A percentile compares a stretch with the other conserved stretches of the same genome.
Evolutionary conservation across 345 rosid species (phyloP).

Genomic region (Psidium guajava): DNA sequence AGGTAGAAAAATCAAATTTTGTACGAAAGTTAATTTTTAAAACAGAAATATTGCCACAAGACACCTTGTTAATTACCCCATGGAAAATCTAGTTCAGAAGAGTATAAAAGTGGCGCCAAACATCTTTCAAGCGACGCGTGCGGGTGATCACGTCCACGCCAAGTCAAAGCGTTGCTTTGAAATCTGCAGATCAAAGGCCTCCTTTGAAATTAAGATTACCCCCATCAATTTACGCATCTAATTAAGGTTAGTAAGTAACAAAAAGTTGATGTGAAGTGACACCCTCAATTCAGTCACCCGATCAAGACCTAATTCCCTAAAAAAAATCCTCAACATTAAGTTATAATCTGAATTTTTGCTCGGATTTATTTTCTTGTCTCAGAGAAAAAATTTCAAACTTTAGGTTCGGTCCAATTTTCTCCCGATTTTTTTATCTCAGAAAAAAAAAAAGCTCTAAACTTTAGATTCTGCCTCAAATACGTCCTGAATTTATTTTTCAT

Average conservation of each 20-base stretch:
- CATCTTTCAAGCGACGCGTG: neutral
- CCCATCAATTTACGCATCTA: neutral
- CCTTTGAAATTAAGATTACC: neutral
- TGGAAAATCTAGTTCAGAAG: neutral
- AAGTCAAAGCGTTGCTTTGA: neutral
- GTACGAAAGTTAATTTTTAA: too few relatives aligned
- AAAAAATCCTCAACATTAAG: too few relatives aligned
- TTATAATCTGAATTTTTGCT: too few relatives aligned
- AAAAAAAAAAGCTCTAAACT: too few relatives aligned
- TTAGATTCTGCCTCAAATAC: too few relatives aligned
- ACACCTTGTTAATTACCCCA: neutral
- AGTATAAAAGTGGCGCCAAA: neutral
- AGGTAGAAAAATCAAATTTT: too few relatives aligned
- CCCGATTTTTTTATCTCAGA: too few relatives aligned
- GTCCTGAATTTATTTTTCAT: too few relatives aligned
- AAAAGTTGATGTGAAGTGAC: neutral
- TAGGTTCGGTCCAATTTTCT: too few relatives aligned
- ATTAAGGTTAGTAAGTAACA: neutral
- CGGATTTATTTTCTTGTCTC: too few relatives aligned
- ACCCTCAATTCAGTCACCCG: neutral
- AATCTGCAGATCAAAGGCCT: neutral
- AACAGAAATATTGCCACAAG: too few relatives aligned
- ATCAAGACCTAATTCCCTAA: neutral
- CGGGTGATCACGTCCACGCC: neutral
- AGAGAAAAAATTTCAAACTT: too few relatives aligned